Evolutionary conservation across 1,284 basidiomycete species (phyloP).

Genomic region (Quambalaria eucalypti): DNA sequence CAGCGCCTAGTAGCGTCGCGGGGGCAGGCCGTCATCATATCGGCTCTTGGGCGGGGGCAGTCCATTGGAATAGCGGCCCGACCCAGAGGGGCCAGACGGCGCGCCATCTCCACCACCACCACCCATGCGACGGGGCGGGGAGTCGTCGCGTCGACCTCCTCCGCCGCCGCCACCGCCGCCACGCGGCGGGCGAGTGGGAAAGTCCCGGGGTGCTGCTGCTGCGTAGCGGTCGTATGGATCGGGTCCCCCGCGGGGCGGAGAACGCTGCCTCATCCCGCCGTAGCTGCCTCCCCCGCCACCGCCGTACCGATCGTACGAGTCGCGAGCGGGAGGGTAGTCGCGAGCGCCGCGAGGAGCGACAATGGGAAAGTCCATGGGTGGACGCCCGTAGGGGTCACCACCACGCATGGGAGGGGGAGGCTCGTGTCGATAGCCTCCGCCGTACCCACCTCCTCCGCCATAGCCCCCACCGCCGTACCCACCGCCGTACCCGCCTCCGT

Average conservation of each 20-base stretch:
- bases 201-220: slow-evolving; percentile 45
- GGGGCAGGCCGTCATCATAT: no score
- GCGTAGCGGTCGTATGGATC: slow-evolving; percentile 24
- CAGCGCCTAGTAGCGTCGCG: no score
- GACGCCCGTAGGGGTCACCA: slow-evolving; percentile 50
- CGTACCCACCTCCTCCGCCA: slow-evolving; percentile 50
- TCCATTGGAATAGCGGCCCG: no score
- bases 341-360: slow-evolving; percentile 32
- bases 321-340: not conserved
- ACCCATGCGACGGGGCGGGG: slow-evolving; percentile 15
- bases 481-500: slow-evolving; percentile 43
- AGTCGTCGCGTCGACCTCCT: slow-evolving; percentile 21
- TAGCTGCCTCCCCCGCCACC: no score
- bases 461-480: slow-evolving; percentile 55
- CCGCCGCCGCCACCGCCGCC: slow-evolving; percentile 23
- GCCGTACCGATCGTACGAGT: not conserved
- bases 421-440: no score
- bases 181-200: slow-evolving; percentile 40
- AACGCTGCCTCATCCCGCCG: no score
- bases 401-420: no score
- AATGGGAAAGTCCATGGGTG: no score
- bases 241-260: slow-evolving; percentile 21
- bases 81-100: no score
- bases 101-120: slow-evolving; percentile 21
- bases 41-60: slow-evolving; percentile 22